Percentiles rank a stretch among this genome's conserved stretches.
Conservation (phyloP, 345 rosid species). For the Firmiana major region DNA sequence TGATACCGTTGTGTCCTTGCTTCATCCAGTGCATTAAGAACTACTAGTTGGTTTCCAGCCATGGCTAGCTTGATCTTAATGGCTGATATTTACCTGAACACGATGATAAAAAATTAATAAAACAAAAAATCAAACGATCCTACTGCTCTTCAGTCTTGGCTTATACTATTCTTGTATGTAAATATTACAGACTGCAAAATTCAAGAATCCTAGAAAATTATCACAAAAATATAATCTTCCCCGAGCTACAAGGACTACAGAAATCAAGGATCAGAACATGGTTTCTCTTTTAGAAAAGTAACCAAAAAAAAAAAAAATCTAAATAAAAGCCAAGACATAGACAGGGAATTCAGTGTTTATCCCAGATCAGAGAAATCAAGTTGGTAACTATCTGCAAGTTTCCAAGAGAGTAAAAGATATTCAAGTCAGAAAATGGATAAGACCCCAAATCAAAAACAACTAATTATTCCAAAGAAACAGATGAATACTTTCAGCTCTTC, state of each 20-base stretch:
- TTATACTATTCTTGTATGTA: background rate
- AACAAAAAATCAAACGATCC: background rate
- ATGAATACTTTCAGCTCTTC: background rate
- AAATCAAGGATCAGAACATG: background rate
- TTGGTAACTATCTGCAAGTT: no score
- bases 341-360: no score
- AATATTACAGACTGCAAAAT: no score
- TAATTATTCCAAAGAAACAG: background rate
- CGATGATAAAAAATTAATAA: background rate
- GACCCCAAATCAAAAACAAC: background rate
- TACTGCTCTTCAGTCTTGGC: background rate
- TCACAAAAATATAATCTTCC: background rate
- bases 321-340: no score
- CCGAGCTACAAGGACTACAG: background rate
- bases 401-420: no score
- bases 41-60: conserved; percentile 15
- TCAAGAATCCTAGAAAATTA: background rate
- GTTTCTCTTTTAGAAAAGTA: background rate
- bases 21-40: conserved; percentile 30
- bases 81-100: background rate
- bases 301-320: no score
- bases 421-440: no score
- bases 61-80: background rate
- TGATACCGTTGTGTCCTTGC: conserved; percentile 28
- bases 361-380: background rate